A percentile compares a stretch with the other conserved stretches of the same genome.
phyloP scores from a whole-genome alignment of 306 rosid species.

The Inga leiocalycina region DNA sequence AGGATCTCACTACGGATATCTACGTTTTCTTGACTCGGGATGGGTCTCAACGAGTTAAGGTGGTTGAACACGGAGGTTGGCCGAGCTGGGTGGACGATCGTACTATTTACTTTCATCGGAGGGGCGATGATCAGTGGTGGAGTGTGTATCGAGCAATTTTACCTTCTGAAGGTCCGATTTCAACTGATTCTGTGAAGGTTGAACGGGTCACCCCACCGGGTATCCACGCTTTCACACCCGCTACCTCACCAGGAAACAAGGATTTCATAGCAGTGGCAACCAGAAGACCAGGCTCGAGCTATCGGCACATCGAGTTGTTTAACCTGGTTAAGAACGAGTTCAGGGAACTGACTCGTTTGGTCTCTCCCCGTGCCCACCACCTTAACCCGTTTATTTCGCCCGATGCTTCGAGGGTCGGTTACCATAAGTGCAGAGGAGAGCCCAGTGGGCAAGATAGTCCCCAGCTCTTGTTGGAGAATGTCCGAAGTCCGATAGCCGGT shows the following conservation, averaged over 20 bases:
- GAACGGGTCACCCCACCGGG: conserved; percentile 89
- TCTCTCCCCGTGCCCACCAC: conserved; percentile 69
- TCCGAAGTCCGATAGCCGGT: conserved; percentile 55
- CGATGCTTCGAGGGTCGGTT: conserved; percentile 67
- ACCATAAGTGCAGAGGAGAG: conserved; percentile 79
- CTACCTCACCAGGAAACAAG: conserved; percentile 70
- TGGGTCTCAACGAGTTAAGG: conserved; percentile 65
- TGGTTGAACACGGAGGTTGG: conserved; percentile 92
- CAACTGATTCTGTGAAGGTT: conserved; percentile 46
- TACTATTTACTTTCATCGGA: conserved; percentile 77
- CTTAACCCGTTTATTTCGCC: conserved; percentile 85
- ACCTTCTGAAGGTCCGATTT: conserved; percentile 41
- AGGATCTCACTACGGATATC: conserved; percentile 79
- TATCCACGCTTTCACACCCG: conserved; percentile 85
- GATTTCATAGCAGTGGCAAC: conserved; percentile 84
- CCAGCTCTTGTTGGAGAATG: conserved; percentile 54
- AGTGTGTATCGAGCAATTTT: conserved; percentile 72
- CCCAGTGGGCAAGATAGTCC: conserved; percentile 33
- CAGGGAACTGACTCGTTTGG: conserved; percentile 62
- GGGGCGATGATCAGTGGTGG: conserved; percentile 80
- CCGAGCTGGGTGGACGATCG: conserved; percentile 81
- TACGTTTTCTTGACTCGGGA: conserved; percentile 72
- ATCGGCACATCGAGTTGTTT: conserved; percentile 79
- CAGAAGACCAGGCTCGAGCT: conserved; percentile 57
- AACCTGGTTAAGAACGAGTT: conserved; percentile 57